Base-by-base conservation (phyloP, 106 monocot species). In the Allium fistulosum region DNA sequence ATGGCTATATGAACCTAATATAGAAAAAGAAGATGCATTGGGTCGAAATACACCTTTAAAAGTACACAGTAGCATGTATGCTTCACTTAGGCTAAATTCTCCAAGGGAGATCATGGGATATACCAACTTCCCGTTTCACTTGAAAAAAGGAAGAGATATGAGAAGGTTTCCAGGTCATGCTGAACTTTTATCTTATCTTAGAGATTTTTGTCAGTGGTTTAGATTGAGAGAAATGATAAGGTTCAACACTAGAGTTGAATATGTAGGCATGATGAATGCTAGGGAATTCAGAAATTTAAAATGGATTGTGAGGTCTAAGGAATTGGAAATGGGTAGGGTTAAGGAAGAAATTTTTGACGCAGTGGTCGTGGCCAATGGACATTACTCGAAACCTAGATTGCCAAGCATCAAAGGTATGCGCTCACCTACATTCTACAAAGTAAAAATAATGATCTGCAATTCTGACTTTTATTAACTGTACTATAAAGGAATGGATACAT, bases 71-170 rank as follows among this genome's bases (percentile, higher is more conserved):
- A 84, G 86, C 49, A 3, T 86, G 16, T 90, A 86, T 28, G 71
- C 66, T 28, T 90, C 81, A 17, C 81, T 90, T 26, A 72, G 90
- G 9, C 47, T 83, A 11, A 67, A 46, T 2, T 74, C 75, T 18
- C 90, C 90, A 6, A 76, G 90, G 48, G 86, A 86, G 80, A 74
- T 77, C 62, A 81, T 77, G 77, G 83, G 86, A 52, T 87, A 79
- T 77, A 78, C 83, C 0, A 85, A 84, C 61, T 90, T 86, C 81
- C 83, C 90, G 4, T 90, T 90, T 27, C 10, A 69, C 7, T 60
- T 64, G 5, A 80, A 56, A 74, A 76, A 76, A 46, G 80, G 74
- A 51, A 74, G 90, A 16, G 90, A 90, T 51, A 58, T 14, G 61
- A 78, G 90, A 58, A 76, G 79, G 48, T 90, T 81, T 65, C 90